Percentiles rank a stretch among this genome's conserved stretches.
phyloP scores from a whole-genome alignment of 106 monocot genomes.

The Narthecium ossifragum region DNA sequence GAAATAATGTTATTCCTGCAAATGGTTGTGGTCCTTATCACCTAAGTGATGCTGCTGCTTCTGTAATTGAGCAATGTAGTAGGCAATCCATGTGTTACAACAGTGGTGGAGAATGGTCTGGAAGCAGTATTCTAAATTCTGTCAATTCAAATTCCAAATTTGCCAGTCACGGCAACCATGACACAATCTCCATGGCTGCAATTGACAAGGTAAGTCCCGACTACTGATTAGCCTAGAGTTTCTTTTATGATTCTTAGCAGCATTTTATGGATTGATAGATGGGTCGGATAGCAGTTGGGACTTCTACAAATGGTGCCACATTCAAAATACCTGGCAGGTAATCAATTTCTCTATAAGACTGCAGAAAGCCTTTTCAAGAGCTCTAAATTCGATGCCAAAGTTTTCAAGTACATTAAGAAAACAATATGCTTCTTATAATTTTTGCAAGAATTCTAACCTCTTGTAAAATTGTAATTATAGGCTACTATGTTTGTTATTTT shows the following conservation, averaged over 20 bases:
- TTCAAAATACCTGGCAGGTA: conserved; percentile 90
- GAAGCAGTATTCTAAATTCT: conserved; percentile 1
- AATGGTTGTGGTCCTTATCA: conserved; percentile 70
- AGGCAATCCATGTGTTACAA: neutral
- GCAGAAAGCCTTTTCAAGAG: too few species aligned
- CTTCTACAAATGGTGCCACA: conserved; percentile 95
- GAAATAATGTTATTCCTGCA: conserved; percentile 62
- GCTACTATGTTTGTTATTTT: too few species aligned
- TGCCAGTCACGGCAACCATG: conserved; percentile 48
- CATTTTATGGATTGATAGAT: conserved; percentile 25
- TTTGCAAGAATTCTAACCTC: too few species aligned
- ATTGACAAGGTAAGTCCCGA: conserved; percentile 63
- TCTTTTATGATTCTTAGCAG: neutral
- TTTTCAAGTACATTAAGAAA: too few species aligned
- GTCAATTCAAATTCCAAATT: conserved; percentile 10
- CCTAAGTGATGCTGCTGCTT: conserved; percentile 6
- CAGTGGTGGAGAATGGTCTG: neutral
- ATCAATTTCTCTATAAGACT: too few species aligned
- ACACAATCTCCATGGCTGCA: conserved; percentile 92
- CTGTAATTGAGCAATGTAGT: conserved; percentile 11
- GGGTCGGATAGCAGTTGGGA: conserved; percentile 85
- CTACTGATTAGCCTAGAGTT: too few species aligned
- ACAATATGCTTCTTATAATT: too few species aligned
- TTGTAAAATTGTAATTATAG: too few species aligned
- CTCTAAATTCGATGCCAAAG: too few species aligned